These are phyloP conservation scores for Cyberlindnera samutprakarnensis DNA, from an alignment of 805 yeast species.

Conservation along the genomic window DNA sequence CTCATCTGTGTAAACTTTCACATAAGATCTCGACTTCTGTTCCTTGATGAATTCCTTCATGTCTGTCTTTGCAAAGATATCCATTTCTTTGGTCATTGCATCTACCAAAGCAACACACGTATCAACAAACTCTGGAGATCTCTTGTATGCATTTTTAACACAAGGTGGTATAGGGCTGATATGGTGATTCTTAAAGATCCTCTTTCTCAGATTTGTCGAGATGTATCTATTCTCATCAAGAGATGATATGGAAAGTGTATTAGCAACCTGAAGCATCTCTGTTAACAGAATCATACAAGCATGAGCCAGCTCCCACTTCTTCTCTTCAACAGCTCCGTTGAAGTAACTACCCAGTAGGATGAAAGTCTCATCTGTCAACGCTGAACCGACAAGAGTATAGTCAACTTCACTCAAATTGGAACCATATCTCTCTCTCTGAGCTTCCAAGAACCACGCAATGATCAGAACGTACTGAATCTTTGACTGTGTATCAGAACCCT, in stretches of 20 bases:
- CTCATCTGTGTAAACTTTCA: constrained; percentile 18
- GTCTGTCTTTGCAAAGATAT: constrained; percentile 53
- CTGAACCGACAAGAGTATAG: constrained; percentile 43
- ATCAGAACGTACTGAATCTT: constrained; percentile 46
- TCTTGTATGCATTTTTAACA: constrained; percentile 56
- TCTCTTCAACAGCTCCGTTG: constrained; percentile 2
- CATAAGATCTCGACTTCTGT: constrained; percentile 29
- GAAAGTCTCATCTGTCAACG: constrained; percentile 55
- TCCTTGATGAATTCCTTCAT: constrained; percentile 40
- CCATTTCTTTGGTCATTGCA: constrained; percentile 58
- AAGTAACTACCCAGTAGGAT: constrained; percentile 31
- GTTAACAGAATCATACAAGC: constrained; percentile 63
- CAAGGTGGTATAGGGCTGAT: constrained; percentile 48
- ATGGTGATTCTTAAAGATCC: constrained; percentile 60
- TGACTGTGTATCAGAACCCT: neutral
- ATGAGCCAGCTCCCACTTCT: constrained; percentile 49
- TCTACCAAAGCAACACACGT: constrained; percentile 60
- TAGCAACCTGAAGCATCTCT: constrained; percentile 44
- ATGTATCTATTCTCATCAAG: constrained; percentile 41
- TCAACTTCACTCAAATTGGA: constrained; percentile 22
- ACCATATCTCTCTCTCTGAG: constrained; percentile 39
- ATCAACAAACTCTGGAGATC: constrained; percentile 54
- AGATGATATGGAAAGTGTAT: constrained; percentile 32
- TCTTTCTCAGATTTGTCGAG: constrained; percentile 53
- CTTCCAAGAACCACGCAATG: constrained; percentile 69